Percentiles rank a stretch among this genome's conserved stretches.
phyloP scores from a whole-genome alignment of 352 stramenopile species.

The Globisporangium uncinulatum region DNA sequence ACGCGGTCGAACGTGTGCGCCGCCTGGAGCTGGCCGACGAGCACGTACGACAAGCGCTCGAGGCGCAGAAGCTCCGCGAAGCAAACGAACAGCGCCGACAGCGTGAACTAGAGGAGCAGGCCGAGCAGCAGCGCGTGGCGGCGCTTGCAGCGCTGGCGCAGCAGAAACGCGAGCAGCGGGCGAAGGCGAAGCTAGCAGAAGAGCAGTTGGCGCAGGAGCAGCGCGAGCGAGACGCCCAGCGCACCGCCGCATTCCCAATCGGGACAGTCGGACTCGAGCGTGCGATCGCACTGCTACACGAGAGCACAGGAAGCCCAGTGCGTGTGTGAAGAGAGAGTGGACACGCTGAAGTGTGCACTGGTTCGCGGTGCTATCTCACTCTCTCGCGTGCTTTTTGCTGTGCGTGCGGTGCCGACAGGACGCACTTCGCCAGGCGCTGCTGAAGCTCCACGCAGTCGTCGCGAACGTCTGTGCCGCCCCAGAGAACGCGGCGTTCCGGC shows the following conservation, averaged over 20 bases:
- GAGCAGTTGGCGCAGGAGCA: slow-evolving; percentile 23
- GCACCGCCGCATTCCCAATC: slow-evolving; percentile 29
- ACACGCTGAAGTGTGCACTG: too few relatives aligned
- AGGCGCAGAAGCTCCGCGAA: slow-evolving; percentile 5
- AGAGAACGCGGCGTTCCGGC: slow-evolving; percentile 62
- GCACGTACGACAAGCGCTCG: slow-evolving; percentile 1
- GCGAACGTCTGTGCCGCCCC: slow-evolving; percentile 64
- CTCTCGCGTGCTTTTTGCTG: not conserved
- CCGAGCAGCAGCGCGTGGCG: slow-evolving; percentile 26
- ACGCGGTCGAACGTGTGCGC: slow-evolving; percentile 17
- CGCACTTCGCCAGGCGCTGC: slow-evolving; percentile 27
- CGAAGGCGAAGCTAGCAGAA: slow-evolving; percentile 28
- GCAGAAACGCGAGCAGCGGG: slow-evolving; percentile 44
- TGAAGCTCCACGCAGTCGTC: slow-evolving; percentile 49
- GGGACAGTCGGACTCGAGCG: slow-evolving; percentile 36
- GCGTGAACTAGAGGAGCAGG: slow-evolving; percentile 12
- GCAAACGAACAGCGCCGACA: slow-evolving; percentile 14
- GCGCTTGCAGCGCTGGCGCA: slow-evolving; percentile 48
- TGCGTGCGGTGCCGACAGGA: slow-evolving; percentile 9
- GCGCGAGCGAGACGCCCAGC: slow-evolving; percentile 19
- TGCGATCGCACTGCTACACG: slow-evolving; percentile 34
- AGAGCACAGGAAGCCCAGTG: slow-evolving; percentile 34
- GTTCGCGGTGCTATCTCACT: too few relatives aligned
- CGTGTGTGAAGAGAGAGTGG: not conserved
- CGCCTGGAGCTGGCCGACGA: slow-evolving; percentile 13